Base-by-base conservation (phyloP, 345 rosid species). In the Punica granatum region DNA sequence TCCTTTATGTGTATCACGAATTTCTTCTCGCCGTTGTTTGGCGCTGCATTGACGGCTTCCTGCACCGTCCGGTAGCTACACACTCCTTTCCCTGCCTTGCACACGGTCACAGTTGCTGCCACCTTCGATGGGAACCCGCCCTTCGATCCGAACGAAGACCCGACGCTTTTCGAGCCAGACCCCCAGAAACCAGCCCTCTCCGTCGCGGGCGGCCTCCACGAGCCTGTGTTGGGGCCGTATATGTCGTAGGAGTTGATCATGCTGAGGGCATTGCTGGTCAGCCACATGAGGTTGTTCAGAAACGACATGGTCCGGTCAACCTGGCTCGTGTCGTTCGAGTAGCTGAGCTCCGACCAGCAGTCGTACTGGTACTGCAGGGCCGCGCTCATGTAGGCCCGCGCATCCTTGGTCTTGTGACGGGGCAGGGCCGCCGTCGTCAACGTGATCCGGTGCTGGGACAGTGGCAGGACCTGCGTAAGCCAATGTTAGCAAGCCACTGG, bases 181-280 rank as follows among this genome's bases (percentile, higher is more conserved):
- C 81, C 89, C 88, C 87, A 86, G 37, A 86, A 85, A 54, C 97
- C 96, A 72, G 79, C 84, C 0, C 97, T 83, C 73, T 94, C 99
- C 10, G 99, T 94, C 69, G 26, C 60, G 5, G 97, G 96, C 1
- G 76, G 79, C 41, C 35, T 67, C 99, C 99, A 91, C 28, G 77
- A 77, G 4, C 35, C 58, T 13, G 81, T 51, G n/a, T 77, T 53
- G 2, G 76, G 74, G 0, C 96, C 97, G 48, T 53, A 81, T 26
- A 82, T 64, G 51, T 89, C 95, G 74, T 78, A 89, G 3, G 96
- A 73, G 1, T 64, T 61, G 69, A 88, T 74, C 96, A 94, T 88
- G 73, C 90, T 76, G 43, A 91, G 65, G 0, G 96, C 92, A 77
- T 94, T 91, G 46, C 96, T 90, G 53, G 76, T 86, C 74, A 77